Conservation (phyloP, 2,329 filamentous ascomycete genomes). For the Aureobasidium sp. region DNA sequence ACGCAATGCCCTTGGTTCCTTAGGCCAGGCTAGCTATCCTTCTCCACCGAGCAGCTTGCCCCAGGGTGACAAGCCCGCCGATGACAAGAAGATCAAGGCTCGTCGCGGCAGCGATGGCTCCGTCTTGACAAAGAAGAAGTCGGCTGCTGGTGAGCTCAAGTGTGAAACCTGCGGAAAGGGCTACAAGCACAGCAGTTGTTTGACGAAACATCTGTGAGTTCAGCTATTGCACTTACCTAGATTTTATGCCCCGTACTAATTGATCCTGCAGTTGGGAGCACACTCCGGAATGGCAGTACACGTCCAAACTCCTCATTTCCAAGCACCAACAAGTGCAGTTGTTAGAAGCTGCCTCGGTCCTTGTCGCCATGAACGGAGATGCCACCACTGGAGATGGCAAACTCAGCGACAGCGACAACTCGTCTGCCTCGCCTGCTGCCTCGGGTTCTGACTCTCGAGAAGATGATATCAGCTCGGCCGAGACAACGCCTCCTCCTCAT, state of each 20-base stretch:
- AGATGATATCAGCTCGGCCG: constrained; percentile 72
- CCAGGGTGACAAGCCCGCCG: constrained; percentile 34
- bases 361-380: constrained; percentile 78
- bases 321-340: constrained; percentile 99
- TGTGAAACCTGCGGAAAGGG: constrained; percentile 98
- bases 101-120: constrained; percentile 77
- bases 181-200: constrained; percentile 99
- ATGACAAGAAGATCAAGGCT: constrained; percentile 34
- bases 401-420: constrained; percentile 67
- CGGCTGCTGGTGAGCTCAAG: constrained; percentile 74
- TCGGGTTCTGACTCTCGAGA: constrained; percentile 67
- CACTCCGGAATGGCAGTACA: constrained; percentile 94
- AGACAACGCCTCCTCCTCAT: constrained; percentile 85
- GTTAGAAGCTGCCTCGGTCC: constrained; percentile 90
- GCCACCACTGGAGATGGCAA: constrained; percentile 57
- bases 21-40: constrained; percentile 49
- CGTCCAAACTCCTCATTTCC: constrained; percentile 94
- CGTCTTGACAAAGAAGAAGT: constrained; percentile 68
- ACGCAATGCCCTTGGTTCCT: constrained; percentile 43
- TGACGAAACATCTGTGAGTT: constrained; percentile 99
- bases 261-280: constrained; percentile 82
- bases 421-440: constrained; percentile 71
- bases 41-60: constrained; percentile 63
- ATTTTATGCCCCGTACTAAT: neutral
- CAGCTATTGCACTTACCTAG: constrained; percentile 34